These are phyloP conservation scores for Coelastrella sp. DNA, from an alignment of 139 green algal genomes.

Conservation along the genomic window DNA sequence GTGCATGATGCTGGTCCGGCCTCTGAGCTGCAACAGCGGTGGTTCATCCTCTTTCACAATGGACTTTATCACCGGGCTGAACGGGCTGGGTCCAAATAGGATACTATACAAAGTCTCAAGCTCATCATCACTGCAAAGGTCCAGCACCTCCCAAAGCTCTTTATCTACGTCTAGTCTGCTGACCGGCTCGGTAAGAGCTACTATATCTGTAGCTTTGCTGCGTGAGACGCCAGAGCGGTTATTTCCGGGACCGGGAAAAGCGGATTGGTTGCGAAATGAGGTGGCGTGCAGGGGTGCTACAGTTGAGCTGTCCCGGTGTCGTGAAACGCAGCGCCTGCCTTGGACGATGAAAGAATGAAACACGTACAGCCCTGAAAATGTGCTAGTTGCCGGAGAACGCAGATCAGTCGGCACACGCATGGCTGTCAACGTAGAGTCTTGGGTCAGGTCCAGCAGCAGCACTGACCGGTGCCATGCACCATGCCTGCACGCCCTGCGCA, in stretches of 20 bases:
- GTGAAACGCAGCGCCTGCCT: not conserved
- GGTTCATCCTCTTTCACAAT: conserved; percentile 56
- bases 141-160: conserved; percentile 79
- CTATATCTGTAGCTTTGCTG: not conserved
- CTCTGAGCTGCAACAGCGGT: conserved; percentile 36
- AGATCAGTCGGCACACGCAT: not conserved
- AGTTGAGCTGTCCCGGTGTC: not conserved
- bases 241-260: not conserved
- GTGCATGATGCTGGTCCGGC: conserved; percentile 55
- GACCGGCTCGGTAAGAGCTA: conserved; percentile 32
- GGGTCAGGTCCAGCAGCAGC: not conserved
- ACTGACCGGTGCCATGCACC: not conserved
- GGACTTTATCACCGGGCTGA: conserved; percentile 81
- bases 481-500: not conserved
- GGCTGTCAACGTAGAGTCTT: not conserved
- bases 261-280: not conserved
- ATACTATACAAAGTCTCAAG: conserved; percentile 66
- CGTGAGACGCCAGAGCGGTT: not conserved
- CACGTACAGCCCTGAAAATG: not conserved
- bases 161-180: conserved; percentile 61
- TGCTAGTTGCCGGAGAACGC: not conserved
- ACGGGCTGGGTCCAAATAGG: conserved; percentile 60
- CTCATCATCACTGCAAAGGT: conserved; percentile 84
- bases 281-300: not conserved
- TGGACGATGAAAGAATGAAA: not conserved